Conservation (phyloP, 139 green algal genomes). For the Chlorella sp. region DNA sequence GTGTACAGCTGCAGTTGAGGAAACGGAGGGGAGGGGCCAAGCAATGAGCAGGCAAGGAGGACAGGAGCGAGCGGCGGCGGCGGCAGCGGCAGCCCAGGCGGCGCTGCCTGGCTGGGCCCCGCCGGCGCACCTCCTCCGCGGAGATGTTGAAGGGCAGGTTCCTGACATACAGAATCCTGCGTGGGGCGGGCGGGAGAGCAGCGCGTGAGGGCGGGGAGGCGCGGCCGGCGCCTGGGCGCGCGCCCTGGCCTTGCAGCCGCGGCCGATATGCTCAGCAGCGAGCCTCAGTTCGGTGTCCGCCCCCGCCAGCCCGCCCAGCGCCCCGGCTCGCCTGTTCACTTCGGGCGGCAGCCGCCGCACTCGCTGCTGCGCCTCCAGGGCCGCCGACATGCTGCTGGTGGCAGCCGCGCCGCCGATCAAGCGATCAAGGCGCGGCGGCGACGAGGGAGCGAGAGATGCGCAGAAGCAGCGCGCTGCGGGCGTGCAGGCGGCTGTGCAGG, state of each 20-base stretch:
- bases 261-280: not conserved
- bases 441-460: too few species aligned
- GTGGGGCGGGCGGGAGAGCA: not conserved
- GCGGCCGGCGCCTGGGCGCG: too few species aligned
- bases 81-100: not conserved
- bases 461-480: too few species aligned
- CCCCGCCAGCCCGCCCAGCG: not conserved
- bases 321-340: slow-evolving; percentile 62
- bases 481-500: too few species aligned
- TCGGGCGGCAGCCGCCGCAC: slow-evolving; percentile 62
- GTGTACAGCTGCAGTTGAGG: slow-evolving; percentile 82
- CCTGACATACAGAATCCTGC: slow-evolving; percentile 84
- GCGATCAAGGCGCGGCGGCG: too few species aligned
- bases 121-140: slow-evolving; percentile 79
- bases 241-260: not conserved
- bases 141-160: slow-evolving; percentile 99
- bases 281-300: not conserved
- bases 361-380: slow-evolving; percentile 5
- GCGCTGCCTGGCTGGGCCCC: not conserved
- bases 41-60: not conserved
- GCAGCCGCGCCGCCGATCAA: too few species aligned
- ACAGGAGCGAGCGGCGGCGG: not conserved
- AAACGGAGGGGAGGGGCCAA: not conserved
- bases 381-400: not conserved
- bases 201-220: too few species aligned